Percentiles rank a stretch among this genome's conserved stretches.
Conservation (phyloP, 352 stramenopile species). For the Pythium volutum region DNA sequence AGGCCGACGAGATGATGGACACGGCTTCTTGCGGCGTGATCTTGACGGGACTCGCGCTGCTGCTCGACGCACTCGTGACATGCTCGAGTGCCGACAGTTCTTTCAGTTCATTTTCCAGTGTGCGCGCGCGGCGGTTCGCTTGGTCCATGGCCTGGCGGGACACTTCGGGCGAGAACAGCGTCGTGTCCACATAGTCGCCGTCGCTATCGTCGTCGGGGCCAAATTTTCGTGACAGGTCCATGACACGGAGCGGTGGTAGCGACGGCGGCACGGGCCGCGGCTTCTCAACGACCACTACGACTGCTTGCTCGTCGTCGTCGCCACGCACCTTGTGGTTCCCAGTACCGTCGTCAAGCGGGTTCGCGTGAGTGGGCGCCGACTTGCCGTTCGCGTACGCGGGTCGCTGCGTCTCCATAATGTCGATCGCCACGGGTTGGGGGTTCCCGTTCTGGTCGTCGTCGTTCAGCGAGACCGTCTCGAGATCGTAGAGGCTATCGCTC, state of each 20-base stretch:
- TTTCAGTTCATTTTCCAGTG: slow-evolving; percentile 69
- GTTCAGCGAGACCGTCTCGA: slow-evolving; percentile 78
- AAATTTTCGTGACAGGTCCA: slow-evolving; percentile 21
- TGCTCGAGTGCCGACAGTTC: slow-evolving; percentile 61
- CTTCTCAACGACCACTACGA: slow-evolving; percentile 47
- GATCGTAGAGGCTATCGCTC: slow-evolving; percentile 34
- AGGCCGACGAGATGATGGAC: slow-evolving; percentile 55
- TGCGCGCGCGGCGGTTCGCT: slow-evolving; percentile 72
- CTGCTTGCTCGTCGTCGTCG: slow-evolving; percentile 26
- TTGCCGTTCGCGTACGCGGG: slow-evolving; percentile 26
- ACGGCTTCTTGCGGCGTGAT: slow-evolving; percentile 61
- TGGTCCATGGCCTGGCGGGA: slow-evolving; percentile 81
- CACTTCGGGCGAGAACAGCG: slow-evolving; percentile 78
- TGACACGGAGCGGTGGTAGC: slow-evolving; percentile 47
- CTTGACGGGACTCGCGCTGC: slow-evolving; percentile 27
- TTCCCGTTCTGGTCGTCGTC: slow-evolving; percentile 37
- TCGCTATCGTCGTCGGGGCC: slow-evolving; percentile 21
- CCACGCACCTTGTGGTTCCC: slow-evolving; percentile 29
- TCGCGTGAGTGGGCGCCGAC: slow-evolving; percentile 19
- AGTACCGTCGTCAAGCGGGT: slow-evolving; percentile 17
- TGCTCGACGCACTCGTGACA: background rate
- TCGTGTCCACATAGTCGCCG: slow-evolving; percentile 72
- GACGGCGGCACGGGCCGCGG: slow-evolving; percentile 29
- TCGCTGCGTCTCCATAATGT: slow-evolving; percentile 50
- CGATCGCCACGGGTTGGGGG: slow-evolving; percentile 30